phyloP scores from a whole-genome alignment of 345 rosid species.

The Cardiospermum halicacabum region DNA sequence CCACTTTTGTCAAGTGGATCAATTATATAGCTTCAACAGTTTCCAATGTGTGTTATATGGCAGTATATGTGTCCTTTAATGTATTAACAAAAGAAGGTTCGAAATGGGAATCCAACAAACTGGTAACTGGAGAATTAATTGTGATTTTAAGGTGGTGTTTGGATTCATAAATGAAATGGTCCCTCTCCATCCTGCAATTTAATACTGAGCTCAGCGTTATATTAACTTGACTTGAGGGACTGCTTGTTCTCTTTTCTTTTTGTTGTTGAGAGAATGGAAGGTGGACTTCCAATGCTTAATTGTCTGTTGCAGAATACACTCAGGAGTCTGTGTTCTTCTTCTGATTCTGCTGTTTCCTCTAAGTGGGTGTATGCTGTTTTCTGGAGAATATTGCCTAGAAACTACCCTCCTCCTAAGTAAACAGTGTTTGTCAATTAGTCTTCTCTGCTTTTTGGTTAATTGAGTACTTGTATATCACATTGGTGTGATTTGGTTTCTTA shows the following conservation, averaged over 20 bases:
- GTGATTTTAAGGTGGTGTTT: background rate
- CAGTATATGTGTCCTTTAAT: too few species aligned
- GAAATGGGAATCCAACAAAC: background rate
- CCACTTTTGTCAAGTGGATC: background rate
- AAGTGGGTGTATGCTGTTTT: conserved; percentile 79
- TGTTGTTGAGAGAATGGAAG: conserved; percentile 40
- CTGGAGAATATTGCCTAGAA: conserved; percentile 77
- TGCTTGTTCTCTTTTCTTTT: background rate
- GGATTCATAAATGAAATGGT: conserved; percentile 12
- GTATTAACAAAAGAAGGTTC: conserved; percentile 7
- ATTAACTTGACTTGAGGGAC: conserved; percentile 21
- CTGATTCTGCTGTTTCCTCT: conserved; percentile 47
- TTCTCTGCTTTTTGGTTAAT: background rate
- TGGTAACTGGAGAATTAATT: background rate
- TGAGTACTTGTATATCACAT: conserved; percentile 10
- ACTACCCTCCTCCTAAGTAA: conserved; percentile 78
- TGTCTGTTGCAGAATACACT: conserved; percentile 62
- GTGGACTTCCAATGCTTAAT: conserved; percentile 59
- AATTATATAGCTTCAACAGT: too few species aligned
- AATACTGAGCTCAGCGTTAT: background rate
- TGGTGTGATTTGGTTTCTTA: conserved; percentile 25
- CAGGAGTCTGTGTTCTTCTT: conserved; percentile 40
- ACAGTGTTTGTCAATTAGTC: background rate
- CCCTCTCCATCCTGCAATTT: conserved; percentile 13
- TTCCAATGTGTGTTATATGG: too few species aligned